These are phyloP conservation scores for Endoconidiophora laricicola DNA, from an alignment of 2,329 filamentous ascomycete genomes.

Conservation along the genomic window DNA sequence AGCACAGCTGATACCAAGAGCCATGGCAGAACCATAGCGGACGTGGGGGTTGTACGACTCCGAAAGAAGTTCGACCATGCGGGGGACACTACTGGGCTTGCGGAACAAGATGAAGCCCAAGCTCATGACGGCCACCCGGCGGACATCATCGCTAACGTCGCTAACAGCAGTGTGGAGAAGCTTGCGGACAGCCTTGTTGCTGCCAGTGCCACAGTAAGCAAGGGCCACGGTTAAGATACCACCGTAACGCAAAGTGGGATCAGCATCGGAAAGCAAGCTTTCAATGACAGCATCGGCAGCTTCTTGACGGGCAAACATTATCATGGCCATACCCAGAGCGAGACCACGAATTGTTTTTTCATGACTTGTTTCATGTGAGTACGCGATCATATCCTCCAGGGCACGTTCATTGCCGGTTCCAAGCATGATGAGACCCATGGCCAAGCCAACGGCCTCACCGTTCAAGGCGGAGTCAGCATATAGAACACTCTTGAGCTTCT, in stretches of 20 bases:
- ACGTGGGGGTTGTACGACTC: slow-evolving; percentile 99
- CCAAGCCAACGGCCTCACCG: slow-evolving; percentile 84
- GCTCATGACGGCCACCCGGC: slow-evolving; percentile 90
- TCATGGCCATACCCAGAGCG: slow-evolving; percentile 89
- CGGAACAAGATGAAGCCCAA: slow-evolving; percentile 97
- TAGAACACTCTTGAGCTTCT: slow-evolving; percentile 74
- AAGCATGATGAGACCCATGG: slow-evolving; percentile 97
- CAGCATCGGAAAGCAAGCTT: slow-evolving; percentile 79
- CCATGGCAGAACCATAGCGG: slow-evolving; percentile 94
- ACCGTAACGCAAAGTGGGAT: slow-evolving; percentile 85
- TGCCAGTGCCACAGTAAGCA: slow-evolving; percentile 91
- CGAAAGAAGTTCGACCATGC: slow-evolving; percentile 95
- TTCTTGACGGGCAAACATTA: slow-evolving; percentile 96
- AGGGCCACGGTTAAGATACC: slow-evolving; percentile 98
- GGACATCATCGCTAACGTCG: slow-evolving; percentile 94
- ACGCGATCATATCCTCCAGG: slow-evolving; percentile 91
- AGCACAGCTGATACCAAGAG: slow-evolving; percentile 91
- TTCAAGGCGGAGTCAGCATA: slow-evolving; percentile 93
- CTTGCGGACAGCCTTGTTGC: slow-evolving; percentile 96
- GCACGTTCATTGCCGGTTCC: slow-evolving; percentile 92
- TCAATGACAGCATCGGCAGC: slow-evolving; percentile 89
- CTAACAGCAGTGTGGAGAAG: slow-evolving; percentile 91
- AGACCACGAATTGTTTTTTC: slow-evolving; percentile 97
- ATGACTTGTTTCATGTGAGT: slow-evolving; percentile 93
- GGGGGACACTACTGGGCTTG: slow-evolving; percentile 89